Percentiles rank a stretch among this genome's conserved stretches.
These are phyloP conservation scores for Phytophthora citricola DNA, from an alignment of 352 stramenopile species.

Conservation along the genomic window DNA sequence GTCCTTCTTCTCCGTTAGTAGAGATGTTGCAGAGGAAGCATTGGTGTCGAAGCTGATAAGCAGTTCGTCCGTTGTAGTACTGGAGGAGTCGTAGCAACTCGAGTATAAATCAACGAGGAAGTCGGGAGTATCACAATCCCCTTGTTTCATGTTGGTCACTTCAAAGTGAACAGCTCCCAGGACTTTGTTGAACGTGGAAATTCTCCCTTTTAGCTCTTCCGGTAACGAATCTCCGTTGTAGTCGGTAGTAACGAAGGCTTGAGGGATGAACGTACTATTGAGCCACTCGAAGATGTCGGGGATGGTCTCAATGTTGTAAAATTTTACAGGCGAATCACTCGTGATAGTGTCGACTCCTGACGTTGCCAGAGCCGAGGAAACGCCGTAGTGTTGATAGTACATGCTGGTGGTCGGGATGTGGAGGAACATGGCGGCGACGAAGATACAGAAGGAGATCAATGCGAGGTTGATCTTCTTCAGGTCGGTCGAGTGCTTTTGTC, in stretches of 20 bases:
- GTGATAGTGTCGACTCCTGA: conserved; percentile 56
- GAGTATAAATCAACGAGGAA: conserved; percentile 46
- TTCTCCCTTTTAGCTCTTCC: conserved; percentile 31
- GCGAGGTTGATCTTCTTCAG: conserved; percentile 44
- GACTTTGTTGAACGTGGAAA: conserved; percentile 51
- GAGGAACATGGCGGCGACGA: conserved; percentile 49
- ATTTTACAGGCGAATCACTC: conserved; percentile 44
- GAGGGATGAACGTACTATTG: conserved; percentile 47
- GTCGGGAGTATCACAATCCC: conserved; percentile 29
- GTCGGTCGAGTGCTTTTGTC: conserved; percentile 49
- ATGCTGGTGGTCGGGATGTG: conserved; percentile 47
- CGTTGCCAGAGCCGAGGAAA: conserved; percentile 42
- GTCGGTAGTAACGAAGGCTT: conserved; percentile 53
- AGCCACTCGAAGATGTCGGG: conserved; percentile 56
- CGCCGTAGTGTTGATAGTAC: conserved; percentile 40
- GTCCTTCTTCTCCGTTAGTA: conserved; percentile 35
- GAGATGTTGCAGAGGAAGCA: conserved; percentile 14
- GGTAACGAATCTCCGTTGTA: conserved; percentile 47
- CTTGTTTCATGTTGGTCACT: conserved; percentile 18
- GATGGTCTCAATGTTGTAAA: conserved; percentile 49
- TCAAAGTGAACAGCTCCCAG: conserved; percentile 46
- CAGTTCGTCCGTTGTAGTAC: conserved; percentile 21
- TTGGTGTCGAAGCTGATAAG: conserved; percentile 47
- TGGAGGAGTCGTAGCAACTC: conserved; percentile 40
- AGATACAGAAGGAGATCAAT: conserved; percentile 49